A percentile compares a stretch with the other conserved stretches of the same genome.
Conservation (phyloP, 495 filamentous ascomycete genomes). For the Penicillium canariense region DNA sequence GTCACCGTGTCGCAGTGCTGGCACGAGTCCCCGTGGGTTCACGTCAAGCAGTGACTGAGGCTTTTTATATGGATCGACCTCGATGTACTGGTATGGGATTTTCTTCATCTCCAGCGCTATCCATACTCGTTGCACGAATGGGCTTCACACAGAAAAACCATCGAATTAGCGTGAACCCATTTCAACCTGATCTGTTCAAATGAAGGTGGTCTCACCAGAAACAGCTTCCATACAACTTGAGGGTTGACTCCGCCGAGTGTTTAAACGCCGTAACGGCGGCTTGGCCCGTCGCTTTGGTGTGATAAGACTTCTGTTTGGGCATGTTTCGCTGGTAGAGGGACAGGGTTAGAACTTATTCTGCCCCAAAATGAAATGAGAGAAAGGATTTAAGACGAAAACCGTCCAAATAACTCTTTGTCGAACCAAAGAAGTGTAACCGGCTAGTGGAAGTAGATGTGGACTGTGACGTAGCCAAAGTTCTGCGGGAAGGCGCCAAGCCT, state of each 20-base stretch:
- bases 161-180: constrained; percentile 15
- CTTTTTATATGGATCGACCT: constrained; percentile 85
- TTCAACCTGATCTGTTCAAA: background rate
- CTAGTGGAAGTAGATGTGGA: constrained; percentile 1
- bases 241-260: constrained; percentile 64
- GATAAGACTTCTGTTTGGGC: constrained; percentile 70
- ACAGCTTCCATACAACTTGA: constrained; percentile 86
- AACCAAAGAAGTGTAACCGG: background rate
- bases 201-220: constrained; percentile 66
- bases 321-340: constrained; percentile 35
- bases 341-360: constrained; percentile 3
- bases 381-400: background rate
- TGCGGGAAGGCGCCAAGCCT: constrained; percentile 21
- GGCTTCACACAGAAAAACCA: constrained; percentile 33
- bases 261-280: constrained; percentile 72
- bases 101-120: constrained; percentile 88
- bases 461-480: constrained; percentile 23
- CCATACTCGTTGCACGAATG: constrained; percentile 94
- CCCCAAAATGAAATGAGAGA: background rate
- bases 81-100: constrained; percentile 85
- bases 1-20: constrained; percentile 76
- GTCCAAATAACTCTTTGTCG: background rate
- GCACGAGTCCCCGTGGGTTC: constrained; percentile 86
- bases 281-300: constrained; percentile 77
- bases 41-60: constrained; percentile 75